These are phyloP conservation scores for Puccinia brachypodii DNA, from an alignment of 1,284 basidiomycete species.

Conservation along the genomic window DNA sequence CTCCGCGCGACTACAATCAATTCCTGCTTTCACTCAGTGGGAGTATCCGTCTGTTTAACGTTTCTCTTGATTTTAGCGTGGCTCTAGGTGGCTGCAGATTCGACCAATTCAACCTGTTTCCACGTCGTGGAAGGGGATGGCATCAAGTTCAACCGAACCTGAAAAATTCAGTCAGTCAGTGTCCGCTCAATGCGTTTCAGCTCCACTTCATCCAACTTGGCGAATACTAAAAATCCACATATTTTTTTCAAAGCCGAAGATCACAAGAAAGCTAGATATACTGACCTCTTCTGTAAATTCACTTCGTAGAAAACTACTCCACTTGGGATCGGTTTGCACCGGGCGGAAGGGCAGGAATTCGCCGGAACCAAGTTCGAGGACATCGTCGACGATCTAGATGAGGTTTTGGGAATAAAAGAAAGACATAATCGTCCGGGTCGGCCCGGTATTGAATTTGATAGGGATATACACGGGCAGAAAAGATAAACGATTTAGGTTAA, in stretches of 20 bases:
- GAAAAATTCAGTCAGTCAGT: background rate
- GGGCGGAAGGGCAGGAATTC: slow-evolving; percentile 87
- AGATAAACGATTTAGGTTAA: background rate
- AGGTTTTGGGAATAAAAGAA: background rate
- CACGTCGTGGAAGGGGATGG: background rate
- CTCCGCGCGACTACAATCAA: slow-evolving; percentile 67
- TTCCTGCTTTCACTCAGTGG: slow-evolving; percentile 73
- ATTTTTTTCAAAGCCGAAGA: slow-evolving; percentile 3
- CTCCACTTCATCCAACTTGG: too few species aligned
- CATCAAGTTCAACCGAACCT: background rate
- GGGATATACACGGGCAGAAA: background rate
- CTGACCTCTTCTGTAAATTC: slow-evolving; percentile 61
- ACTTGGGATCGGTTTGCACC: slow-evolving; percentile 99
- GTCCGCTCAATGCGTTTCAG: background rate
- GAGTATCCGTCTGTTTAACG: slow-evolving; percentile 90
- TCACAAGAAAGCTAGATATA: background rate
- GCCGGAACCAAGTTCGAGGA: slow-evolving; percentile 81
- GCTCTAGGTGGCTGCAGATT: slow-evolving; percentile 98
- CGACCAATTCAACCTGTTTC: slow-evolving; percentile 75
- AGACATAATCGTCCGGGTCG: background rate
- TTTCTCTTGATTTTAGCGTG: slow-evolving; percentile 77
- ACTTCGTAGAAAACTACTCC: slow-evolving; percentile 96
- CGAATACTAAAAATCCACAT: background rate
- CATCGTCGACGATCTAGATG: slow-evolving; percentile 73
- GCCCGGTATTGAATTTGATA: background rate